These are phyloP conservation scores for Linnemannia exigua DNA, from an alignment of 192 early-diverging fungal species.

Conservation along the genomic window DNA sequence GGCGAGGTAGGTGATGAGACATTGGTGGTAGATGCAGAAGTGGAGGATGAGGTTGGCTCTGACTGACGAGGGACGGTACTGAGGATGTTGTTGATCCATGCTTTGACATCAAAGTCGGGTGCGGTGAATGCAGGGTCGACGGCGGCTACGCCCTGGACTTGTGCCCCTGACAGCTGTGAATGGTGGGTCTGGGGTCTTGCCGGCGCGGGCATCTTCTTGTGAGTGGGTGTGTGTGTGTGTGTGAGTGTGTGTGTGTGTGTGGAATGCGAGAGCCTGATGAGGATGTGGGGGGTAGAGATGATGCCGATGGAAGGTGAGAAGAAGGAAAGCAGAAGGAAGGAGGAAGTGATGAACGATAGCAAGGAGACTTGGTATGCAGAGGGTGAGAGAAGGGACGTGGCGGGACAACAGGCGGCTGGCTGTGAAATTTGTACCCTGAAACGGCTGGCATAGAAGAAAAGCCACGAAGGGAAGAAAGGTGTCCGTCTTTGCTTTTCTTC, in stretches of 20 bases:
- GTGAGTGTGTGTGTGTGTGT: not conserved
- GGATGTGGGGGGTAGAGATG: not conserved
- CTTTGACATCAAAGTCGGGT: constrained; percentile 72
- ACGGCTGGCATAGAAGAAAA: not conserved
- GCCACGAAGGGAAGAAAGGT: not conserved
- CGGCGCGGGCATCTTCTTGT: constrained; percentile 44
- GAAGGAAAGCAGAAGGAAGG: not conserved
- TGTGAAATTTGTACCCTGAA: not conserved
- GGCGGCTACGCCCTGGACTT: not conserved
- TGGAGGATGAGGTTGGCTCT: not conserved
- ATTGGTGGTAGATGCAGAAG: not conserved
- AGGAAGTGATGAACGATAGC: not conserved
- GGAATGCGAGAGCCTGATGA: not conserved
- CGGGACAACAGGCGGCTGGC: not conserved
- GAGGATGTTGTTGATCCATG: constrained; percentile 74
- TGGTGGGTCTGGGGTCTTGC: constrained; percentile 25
- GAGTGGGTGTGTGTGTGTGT: not conserved
- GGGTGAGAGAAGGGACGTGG: not conserved
- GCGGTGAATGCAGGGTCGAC: constrained; percentile 51
- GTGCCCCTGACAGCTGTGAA: constrained; percentile 13
- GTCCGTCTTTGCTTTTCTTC: not conserved
- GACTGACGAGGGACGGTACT: constrained; percentile 25
- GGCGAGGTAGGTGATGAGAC: not conserved
- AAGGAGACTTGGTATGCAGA: not conserved
- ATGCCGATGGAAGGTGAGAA: not conserved